A percentile compares a stretch with the other conserved stretches of the same genome.
These are phyloP conservation scores for Anisogramma anomala DNA, from an alignment of 2,329 filamentous ascomycete species.

Conservation along the genomic window DNA sequence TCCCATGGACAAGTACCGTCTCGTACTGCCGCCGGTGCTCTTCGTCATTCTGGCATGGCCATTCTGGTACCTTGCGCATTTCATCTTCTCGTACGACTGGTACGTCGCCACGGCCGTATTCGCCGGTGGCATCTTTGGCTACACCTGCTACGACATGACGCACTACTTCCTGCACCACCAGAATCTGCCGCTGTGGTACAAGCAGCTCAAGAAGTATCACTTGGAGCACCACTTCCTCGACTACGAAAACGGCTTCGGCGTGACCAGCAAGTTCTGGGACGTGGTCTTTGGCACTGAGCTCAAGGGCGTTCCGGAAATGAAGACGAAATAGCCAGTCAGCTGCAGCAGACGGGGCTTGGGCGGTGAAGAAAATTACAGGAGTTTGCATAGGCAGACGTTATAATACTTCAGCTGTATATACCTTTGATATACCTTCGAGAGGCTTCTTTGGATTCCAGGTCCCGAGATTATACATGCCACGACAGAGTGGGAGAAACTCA, in stretches of 20 bases:
- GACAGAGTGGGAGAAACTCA: neutral
- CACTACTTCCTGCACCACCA: constrained; percentile 98
- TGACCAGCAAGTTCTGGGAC: constrained; percentile 96
- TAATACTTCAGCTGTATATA: constrained; percentile 11
- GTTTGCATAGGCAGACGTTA: neutral
- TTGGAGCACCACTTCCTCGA: constrained; percentile 96
- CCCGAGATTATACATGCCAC: neutral
- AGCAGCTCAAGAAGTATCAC: constrained; percentile 91
- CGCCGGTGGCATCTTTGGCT: constrained; percentile 88
- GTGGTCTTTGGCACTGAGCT: constrained; percentile 82
- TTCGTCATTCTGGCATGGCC: constrained; percentile 75
- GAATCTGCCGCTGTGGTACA: constrained; percentile 83
- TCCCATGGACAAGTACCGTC: constrained; percentile 95
- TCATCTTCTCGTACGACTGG: constrained; percentile 77
- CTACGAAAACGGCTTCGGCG: constrained; percentile 93
- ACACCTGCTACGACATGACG: constrained; percentile 91
- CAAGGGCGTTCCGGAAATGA: constrained; percentile 21
- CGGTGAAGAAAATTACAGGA: neutral
- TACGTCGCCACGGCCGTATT: constrained; percentile 65
- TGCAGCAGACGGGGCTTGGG: neutral
- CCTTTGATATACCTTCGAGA: constrained; percentile 5
- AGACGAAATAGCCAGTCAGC: constrained; percentile 22
- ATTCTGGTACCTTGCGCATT: constrained; percentile 85
- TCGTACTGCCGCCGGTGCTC: constrained; percentile 91
- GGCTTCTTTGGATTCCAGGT: neutral